phyloP scores from a whole-genome alignment of 352 stramenopile genomes.

The Phytopythium mirpurense region DNA sequence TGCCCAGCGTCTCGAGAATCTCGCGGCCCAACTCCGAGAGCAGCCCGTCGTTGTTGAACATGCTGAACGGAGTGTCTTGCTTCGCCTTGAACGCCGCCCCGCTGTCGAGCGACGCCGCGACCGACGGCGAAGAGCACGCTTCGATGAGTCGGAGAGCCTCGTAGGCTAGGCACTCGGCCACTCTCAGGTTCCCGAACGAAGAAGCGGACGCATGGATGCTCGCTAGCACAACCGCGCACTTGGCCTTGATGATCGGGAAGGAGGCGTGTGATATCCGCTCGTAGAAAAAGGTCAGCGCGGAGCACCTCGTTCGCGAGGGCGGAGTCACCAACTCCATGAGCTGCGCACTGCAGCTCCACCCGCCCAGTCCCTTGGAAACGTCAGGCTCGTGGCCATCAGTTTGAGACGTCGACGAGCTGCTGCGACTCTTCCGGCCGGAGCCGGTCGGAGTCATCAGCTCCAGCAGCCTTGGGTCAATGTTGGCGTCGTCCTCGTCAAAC shows the following conservation, averaged over 20 bases:
- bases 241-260: conserved; percentile 70
- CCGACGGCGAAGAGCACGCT: conserved; percentile 21
- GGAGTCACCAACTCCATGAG: conserved; percentile 51
- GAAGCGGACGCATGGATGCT: conserved; percentile 42
- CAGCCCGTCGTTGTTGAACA: conserved; percentile 76
- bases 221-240: conserved; percentile 59
- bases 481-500: conserved; percentile 71
- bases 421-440: conserved; percentile 20
- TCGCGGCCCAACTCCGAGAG: conserved; percentile 69
- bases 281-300: conserved; percentile 52
- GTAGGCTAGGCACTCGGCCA: conserved; percentile 65
- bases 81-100: conserved; percentile 12
- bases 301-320: conserved; percentile 29
- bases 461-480: conserved; percentile 41
- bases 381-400: conserved; percentile 32
- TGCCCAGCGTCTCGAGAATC: conserved; percentile 60
- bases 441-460: conserved; percentile 27
- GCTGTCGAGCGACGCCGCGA: not conserved
- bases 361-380: conserved; percentile 35
- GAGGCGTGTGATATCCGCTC: conserved; percentile 34
- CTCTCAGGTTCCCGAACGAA: conserved; percentile 41
- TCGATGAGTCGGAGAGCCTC: conserved; percentile 75
- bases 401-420: conserved; percentile 31
- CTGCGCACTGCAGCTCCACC: conserved; percentile 35
- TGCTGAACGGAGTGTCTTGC: conserved; percentile 29